phyloP scores from a whole-genome alignment of 2,329 filamentous ascomycete species.

The Lecanicillium sp. region DNA sequence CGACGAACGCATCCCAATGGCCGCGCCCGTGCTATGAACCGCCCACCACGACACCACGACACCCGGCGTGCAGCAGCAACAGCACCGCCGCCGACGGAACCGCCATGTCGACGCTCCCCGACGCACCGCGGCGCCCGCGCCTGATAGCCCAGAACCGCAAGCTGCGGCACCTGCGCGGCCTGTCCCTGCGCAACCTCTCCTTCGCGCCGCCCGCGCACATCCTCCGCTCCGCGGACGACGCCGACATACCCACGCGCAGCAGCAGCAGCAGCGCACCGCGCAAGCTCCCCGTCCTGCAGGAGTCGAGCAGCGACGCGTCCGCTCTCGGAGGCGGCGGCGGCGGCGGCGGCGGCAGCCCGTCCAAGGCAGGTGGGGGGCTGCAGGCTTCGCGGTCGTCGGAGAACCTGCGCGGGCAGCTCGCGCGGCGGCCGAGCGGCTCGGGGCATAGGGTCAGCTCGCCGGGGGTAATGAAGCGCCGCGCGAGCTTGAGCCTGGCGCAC shows the following conservation, averaged over 20 bases:
- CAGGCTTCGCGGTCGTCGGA: constrained; percentile 53
- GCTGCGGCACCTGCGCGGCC: constrained; percentile 78
- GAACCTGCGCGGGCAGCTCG: constrained; percentile 27
- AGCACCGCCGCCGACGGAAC: background rate
- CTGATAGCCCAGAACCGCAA: constrained; percentile 73
- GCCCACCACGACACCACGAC: background rate
- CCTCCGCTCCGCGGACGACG: constrained; percentile 71
- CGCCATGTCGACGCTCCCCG: constrained; percentile 31
- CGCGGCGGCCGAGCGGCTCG: constrained; percentile 21
- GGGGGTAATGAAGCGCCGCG: constrained; percentile 32
- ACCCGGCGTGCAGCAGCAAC: background rate
- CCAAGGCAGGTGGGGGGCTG: constrained; percentile 31
- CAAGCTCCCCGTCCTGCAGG: constrained; percentile 53
- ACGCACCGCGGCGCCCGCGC: constrained; percentile 38
- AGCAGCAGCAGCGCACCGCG: constrained; percentile 54
- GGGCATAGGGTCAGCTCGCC: constrained; percentile 11
- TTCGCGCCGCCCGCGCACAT: constrained; percentile 47
- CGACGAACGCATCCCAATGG: background rate
- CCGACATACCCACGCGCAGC: constrained; percentile 41
- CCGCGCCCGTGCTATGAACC: constrained; percentile 8
- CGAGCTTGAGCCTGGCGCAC: constrained; percentile 44
- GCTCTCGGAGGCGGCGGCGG: background rate
- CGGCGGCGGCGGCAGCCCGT: too few relatives aligned
- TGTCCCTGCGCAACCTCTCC: constrained; percentile 80
- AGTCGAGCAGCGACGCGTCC: constrained; percentile 32